Conservation (phyloP, 306 rosid species). For the Prunus campanulata region DNA sequence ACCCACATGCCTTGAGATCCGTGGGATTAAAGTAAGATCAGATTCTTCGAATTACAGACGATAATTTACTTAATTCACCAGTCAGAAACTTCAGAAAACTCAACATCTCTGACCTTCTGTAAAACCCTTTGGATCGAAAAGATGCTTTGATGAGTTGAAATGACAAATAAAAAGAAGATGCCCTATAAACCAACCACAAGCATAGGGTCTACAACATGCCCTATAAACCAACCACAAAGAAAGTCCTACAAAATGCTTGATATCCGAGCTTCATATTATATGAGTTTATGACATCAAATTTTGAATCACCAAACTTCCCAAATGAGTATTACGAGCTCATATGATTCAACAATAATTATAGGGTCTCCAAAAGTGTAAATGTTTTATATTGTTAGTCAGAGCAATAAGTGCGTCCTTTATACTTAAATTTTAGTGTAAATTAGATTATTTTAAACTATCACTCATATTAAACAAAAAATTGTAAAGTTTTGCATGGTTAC, state of each 20-base stretch:
- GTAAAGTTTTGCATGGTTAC: constrained; percentile 12
- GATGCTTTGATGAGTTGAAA: constrained; percentile 8
- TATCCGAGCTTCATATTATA: neutral
- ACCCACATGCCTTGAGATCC: neutral
- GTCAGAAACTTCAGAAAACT: neutral
- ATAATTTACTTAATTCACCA: neutral
- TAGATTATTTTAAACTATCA: too few relatives aligned
- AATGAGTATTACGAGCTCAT: neutral
- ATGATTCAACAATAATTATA: neutral
- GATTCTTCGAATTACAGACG: neutral
- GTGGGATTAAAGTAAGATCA: neutral
- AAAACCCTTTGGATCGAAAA: neutral
- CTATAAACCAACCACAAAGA: neutral
- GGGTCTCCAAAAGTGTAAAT: neutral
- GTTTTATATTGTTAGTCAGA: neutral
- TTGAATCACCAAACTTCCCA: neutral
- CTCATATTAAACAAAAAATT: too few relatives aligned
- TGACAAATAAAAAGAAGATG: constrained; percentile 17
- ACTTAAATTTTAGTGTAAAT: too few relatives aligned
- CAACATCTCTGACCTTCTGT: neutral
- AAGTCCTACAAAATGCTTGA: neutral
- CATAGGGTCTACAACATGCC: neutral
- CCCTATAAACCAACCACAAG: neutral
- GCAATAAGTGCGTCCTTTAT: neutral
- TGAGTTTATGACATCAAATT: neutral